Conservation (phyloP, 352 stramenopile genomes). For the Phytophthora sojae region DNA sequence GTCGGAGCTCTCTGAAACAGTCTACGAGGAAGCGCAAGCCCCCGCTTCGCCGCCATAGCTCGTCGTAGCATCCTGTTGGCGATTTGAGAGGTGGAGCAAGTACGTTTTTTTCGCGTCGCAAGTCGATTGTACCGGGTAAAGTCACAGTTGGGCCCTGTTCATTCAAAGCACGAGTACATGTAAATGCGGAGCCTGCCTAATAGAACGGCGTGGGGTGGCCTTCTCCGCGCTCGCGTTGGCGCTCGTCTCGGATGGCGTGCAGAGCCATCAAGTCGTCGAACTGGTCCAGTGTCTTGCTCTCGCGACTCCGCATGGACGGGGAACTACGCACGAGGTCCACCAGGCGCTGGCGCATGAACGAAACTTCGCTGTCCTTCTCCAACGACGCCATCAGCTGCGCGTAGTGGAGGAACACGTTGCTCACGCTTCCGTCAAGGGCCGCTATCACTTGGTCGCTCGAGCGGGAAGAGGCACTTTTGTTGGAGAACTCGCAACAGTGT, state of each 20-base stretch:
- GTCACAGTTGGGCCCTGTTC: not conserved
- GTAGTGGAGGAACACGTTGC: constrained; percentile 7
- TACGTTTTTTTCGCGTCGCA: constrained; percentile 10
- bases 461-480: not conserved
- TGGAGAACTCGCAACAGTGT: constrained; percentile 2
- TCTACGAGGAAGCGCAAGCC: constrained; percentile 6
- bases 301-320: not conserved
- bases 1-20: not conserved
- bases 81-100: constrained; percentile 5
- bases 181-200: not conserved
- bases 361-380: constrained; percentile 12
- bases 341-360: constrained; percentile 8
- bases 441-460: not conserved
- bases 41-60: constrained; percentile 2
- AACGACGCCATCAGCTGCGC: constrained; percentile 9
- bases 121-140: not conserved
- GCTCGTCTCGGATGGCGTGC: constrained; percentile 4
- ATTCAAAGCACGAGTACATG: not conserved
- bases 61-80: constrained; percentile 17
- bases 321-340: constrained; percentile 9
- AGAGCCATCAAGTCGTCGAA: constrained; percentile 16
- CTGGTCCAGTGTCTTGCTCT: constrained; percentile 1
- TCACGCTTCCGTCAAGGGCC: not conserved
- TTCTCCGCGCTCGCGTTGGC: constrained; percentile 2
- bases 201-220: constrained; percentile 1